These are phyloP conservation scores for Vigna trinervia DNA, from an alignment of 306 rosid genomes.

Conservation along the genomic window DNA sequence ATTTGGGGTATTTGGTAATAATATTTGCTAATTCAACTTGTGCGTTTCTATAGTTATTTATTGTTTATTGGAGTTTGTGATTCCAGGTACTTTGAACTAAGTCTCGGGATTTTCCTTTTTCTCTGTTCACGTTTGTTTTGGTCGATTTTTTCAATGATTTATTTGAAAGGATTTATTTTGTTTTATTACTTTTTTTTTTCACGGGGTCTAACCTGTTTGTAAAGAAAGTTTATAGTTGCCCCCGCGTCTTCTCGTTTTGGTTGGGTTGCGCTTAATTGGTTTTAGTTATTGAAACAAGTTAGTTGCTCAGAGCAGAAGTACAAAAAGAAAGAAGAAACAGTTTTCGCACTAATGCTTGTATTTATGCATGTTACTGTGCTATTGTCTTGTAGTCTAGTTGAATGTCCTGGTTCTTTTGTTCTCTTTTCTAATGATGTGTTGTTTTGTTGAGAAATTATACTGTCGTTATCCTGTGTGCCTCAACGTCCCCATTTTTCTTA, in stretches of 20 bases:
- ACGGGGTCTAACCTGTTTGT: not conserved
- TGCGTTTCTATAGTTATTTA: not conserved
- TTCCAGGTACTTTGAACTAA: not conserved
- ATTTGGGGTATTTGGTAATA: conserved; percentile 10
- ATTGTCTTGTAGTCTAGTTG: not conserved
- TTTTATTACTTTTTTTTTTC: not conserved
- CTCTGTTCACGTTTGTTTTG: conserved; percentile 8
- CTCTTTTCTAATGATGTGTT: not conserved
- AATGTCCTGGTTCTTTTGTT: not conserved
- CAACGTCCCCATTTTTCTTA: conserved; percentile 1
- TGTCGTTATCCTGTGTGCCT: not conserved
- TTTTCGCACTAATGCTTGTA: not conserved
- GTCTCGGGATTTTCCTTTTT: not conserved
- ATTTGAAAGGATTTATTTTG: not conserved
- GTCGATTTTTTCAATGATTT: conserved; percentile 6
- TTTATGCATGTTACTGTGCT: conserved; percentile 2
- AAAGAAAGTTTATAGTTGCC: not conserved
- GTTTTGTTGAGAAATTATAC: not conserved
- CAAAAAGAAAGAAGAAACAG: not conserved
- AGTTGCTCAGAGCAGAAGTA: not conserved
- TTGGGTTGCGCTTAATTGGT: conserved; percentile 19
- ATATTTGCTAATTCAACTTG: not conserved
- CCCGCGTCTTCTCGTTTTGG: conserved; percentile 1
- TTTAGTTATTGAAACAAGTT: not conserved
- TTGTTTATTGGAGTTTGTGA: conserved; percentile 1